Base-by-base conservation (phyloP, 2,329 filamentous ascomycete species). In the Cercospora zeina region DNA sequence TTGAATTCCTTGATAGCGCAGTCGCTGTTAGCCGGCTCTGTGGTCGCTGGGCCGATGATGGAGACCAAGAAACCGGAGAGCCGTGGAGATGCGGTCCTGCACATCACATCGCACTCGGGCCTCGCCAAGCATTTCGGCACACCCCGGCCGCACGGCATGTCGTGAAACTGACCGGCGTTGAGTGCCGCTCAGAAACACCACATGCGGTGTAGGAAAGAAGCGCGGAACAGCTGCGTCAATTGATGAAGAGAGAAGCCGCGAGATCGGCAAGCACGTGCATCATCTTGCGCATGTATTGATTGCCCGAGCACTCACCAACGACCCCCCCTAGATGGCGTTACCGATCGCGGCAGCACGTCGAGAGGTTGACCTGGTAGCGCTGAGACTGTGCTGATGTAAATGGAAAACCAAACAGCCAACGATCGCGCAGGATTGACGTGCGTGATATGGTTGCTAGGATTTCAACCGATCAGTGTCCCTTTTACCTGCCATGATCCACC, bases 171-270 rank as follows among this genome's bases (percentile, higher is more conserved):
- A 45, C 55, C 39, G 55, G 27, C 19, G 34, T 19, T 33, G 30
- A 31, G 27, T 47, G 24, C 55, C 55, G 42, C 34, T 24, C 42
- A 30, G 42, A 49, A 27, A 34, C 21, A 21, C 31, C 47, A 59
- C 47, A 59, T 59, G 56, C 56, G 56, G 56, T 59, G 56, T 51
- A 37, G 37, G 33, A 42, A 53, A 51, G 45, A 53, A 53, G 45
- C 30, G 45, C 56, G 31, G 56, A 59, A 34, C 45, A 31, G 21
- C 37, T 49, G 30, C 30, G 7, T 33, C 33, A 16, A 24, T 30
- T 14, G 16, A n/a, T n/a, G n/a, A n/a, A n/a, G 14, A 24, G 30
- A 24, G 13, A 36, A n/a, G 45, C 45, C 39, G 56, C 45, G 8
- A 49, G 16, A 37, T 36, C 33, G 6, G 6, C 24, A 19, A 45